Percentiles rank a stretch among this genome's conserved stretches.
phyloP scores from a whole-genome alignment of 371 early-diverging fungal genomes.

The Phascolomyces articulosus region DNA sequence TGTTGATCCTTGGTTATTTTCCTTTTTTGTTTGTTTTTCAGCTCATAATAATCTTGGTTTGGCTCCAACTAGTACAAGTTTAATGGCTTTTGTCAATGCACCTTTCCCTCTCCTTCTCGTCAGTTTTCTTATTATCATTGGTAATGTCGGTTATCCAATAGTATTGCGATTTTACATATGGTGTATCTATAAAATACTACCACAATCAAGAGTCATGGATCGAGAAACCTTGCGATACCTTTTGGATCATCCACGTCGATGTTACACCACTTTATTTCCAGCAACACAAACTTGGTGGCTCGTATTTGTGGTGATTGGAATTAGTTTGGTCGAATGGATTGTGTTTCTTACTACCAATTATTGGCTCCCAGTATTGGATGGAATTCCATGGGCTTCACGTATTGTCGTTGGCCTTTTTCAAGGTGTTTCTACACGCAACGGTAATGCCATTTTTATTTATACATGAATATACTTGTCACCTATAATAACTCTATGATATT shows the following conservation, averaged over 20 bases:
- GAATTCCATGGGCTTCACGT: constrained; percentile 33
- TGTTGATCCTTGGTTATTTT: constrained; percentile 22
- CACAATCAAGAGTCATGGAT: constrained; percentile 14
- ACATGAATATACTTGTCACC: background rate
- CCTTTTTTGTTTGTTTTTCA: constrained; percentile 18
- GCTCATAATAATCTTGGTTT: constrained; percentile 21
- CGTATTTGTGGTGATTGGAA: constrained; percentile 13
- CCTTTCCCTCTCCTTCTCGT: constrained; percentile 13
- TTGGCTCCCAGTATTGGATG: constrained; percentile 38
- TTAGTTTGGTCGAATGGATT: constrained; percentile 34
- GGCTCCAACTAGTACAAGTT: constrained; percentile 10
- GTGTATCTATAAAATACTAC: constrained; percentile 29
- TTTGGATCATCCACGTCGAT: constrained; percentile 25
- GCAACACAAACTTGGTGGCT: constrained; percentile 23
- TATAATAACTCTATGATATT: no score
- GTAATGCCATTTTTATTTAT: constrained; percentile 21
- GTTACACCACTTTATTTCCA: constrained; percentile 22
- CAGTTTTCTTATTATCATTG: constrained; percentile 17
- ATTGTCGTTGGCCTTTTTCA: constrained; percentile 44
- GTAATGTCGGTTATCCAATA: constrained; percentile 20
- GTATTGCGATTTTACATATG: constrained; percentile 20
- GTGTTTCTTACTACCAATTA: constrained; percentile 36
- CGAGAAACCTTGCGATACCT: constrained; percentile 20
- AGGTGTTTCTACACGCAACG: constrained; percentile 43
- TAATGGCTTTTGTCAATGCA: constrained; percentile 21